A percentile compares a stretch with the other conserved stretches of the same genome.
phyloP scores from a whole-genome alignment of 768 basidiomycete species.

The Rhodotorula paludigena region DNA sequence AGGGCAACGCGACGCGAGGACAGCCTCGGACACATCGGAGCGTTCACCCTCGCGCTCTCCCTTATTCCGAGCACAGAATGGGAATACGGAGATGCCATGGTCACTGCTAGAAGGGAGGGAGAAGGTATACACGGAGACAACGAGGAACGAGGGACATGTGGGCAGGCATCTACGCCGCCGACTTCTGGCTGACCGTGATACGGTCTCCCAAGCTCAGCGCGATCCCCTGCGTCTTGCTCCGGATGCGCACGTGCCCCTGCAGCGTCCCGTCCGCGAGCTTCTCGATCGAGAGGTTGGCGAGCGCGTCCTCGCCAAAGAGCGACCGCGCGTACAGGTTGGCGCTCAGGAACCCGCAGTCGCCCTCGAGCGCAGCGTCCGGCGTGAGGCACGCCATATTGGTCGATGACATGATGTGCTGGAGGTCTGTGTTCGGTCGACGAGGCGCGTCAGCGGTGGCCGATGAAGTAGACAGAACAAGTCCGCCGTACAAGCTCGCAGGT shows the following conservation, averaged over 20 bases:
- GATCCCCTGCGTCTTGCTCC: slow-evolving; percentile 96
- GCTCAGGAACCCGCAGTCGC: slow-evolving; percentile 93
- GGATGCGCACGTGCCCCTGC: slow-evolving; percentile 88
- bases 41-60: too few relatives aligned
- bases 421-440: too few relatives aligned
- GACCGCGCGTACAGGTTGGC: slow-evolving; percentile 95
- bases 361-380: slow-evolving; percentile 76
- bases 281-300: slow-evolving; percentile 92
- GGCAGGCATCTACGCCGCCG: slow-evolving; percentile 3
- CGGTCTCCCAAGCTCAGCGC: slow-evolving; percentile 82
- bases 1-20: too few relatives aligned
- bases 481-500: slow-evolving; percentile 49
- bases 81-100: too few relatives aligned
- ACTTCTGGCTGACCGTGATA: slow-evolving; percentile 34
- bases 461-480: too few relatives aligned
- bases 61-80: too few relatives aligned
- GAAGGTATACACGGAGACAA: background rate
- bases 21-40: too few relatives aligned
- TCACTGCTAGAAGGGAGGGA: background rate
- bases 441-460: too few relatives aligned
- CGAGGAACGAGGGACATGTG: background rate
- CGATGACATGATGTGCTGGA: slow-evolving; percentile 88
- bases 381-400: slow-evolving; percentile 98
- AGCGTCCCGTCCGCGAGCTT: slow-evolving; percentile 73
- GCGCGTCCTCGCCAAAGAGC: slow-evolving; percentile 91